These are phyloP conservation scores for Penicillium sclerotigenum DNA, from an alignment of 2,329 filamentous ascomycete species.

Conservation along the genomic window DNA sequence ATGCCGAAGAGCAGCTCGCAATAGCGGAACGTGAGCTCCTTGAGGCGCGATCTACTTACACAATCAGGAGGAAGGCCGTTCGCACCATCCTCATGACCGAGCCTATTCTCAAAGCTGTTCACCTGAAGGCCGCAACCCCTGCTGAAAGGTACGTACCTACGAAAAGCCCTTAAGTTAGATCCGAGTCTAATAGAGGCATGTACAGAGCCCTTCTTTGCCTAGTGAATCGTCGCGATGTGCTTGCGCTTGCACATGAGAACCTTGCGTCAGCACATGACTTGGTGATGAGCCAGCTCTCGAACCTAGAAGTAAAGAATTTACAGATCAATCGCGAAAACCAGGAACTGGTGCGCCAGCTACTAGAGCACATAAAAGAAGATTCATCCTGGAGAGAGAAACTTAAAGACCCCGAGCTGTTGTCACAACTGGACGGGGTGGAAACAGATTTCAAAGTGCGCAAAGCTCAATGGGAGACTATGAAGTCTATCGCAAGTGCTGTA, in stretches of 20 bases:
- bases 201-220: constrained; percentile 64
- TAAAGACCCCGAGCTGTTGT: constrained; percentile 51
- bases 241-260: constrained; percentile 62
- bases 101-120: constrained; percentile 73
- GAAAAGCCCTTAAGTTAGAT: not conserved
- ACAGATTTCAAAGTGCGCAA: constrained; percentile 59
- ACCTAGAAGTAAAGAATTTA: constrained; percentile 58
- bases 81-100: constrained; percentile 68
- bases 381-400: constrained; percentile 52
- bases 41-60: constrained; percentile 66
- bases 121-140: constrained; percentile 62
- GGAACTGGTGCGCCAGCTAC: constrained; percentile 59
- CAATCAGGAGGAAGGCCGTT: constrained; percentile 65
- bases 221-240: constrained; percentile 63
- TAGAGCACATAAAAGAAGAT: constrained; percentile 60
- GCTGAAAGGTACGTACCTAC: constrained; percentile 60
- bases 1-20: constrained; percentile 51
- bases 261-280: constrained; percentile 54
- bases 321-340: constrained; percentile 59
- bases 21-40: constrained; percentile 63
- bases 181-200: constrained; percentile 13
- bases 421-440: constrained; percentile 59
- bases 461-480: constrained; percentile 70
- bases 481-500: constrained; percentile 73
- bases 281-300: constrained; percentile 53